phyloP scores from a whole-genome alignment of 306 rosid species.

The Castanea sativa region DNA sequence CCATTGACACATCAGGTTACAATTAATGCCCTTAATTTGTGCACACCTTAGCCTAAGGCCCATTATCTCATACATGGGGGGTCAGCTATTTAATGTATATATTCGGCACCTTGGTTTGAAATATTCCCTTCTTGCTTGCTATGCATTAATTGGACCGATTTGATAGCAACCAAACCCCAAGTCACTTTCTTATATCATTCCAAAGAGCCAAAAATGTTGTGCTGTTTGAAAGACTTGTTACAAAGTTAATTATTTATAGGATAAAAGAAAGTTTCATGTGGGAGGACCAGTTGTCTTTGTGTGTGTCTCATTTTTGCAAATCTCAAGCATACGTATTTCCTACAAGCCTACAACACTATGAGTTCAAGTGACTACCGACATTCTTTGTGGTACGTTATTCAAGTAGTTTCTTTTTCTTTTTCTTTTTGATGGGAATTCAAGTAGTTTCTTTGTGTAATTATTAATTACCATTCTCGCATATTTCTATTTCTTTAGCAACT shows the following conservation, averaged over 20 bases:
- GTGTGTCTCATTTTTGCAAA: too few relatives aligned
- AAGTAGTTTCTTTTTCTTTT: too few relatives aligned
- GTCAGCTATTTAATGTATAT: not conserved
- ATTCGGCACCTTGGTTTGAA: not conserved
- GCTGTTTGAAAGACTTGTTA: too few relatives aligned
- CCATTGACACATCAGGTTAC: not conserved
- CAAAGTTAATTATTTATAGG: not conserved
- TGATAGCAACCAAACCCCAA: not conserved
- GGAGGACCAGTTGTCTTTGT: too few relatives aligned
- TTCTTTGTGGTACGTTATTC: too few relatives aligned
- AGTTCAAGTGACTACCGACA: too few relatives aligned
- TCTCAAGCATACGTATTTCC: not conserved
- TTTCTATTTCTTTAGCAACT: too few relatives aligned
- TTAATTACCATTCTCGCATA: too few relatives aligned
- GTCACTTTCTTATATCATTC: not conserved
- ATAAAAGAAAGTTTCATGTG: not conserved
- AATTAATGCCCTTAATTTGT: not conserved
- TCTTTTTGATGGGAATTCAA: too few relatives aligned
- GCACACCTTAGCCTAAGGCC: not conserved
- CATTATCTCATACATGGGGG: conserved; percentile 8
- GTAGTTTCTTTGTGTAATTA: too few relatives aligned
- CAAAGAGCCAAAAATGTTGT: not conserved
- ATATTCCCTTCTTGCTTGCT: not conserved
- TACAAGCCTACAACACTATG: too few relatives aligned
- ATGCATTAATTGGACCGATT: not conserved